Percentiles rank a stretch among this genome's conserved stretches.
phyloP scores from a whole-genome alignment of 257 asterid genomes.

The Nicotiana tabacum region DNA sequence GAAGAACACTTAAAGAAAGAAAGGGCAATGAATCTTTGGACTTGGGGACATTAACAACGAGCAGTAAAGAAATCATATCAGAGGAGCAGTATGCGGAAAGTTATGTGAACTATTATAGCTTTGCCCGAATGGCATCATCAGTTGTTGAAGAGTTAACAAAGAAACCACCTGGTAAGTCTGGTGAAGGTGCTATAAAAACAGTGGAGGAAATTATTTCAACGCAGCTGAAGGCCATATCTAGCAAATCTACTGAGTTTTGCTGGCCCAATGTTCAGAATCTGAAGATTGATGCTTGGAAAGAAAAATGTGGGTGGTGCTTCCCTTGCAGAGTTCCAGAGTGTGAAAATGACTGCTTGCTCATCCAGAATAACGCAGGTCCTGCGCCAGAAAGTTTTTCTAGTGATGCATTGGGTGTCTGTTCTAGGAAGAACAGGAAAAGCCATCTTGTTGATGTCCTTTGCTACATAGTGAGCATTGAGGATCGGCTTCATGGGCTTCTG shows the following conservation, averaged over 20 bases:
- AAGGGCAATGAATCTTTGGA: slow-evolving; percentile 24
- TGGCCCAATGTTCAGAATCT: slow-evolving; percentile 55
- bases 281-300: slow-evolving; percentile 44
- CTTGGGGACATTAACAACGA: slow-evolving; percentile 13
- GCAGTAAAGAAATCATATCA: slow-evolving; percentile 15
- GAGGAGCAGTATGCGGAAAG: slow-evolving; percentile 25
- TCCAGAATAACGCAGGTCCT: slow-evolving; percentile 44
- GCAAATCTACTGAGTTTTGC: slow-evolving; percentile 48
- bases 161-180: slow-evolving; percentile 46
- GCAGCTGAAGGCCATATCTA: slow-evolving; percentile 67
- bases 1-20: slow-evolving; percentile 28
- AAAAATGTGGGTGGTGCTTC: slow-evolving; percentile 94
- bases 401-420: slow-evolving; percentile 46
- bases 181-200: slow-evolving; percentile 42
- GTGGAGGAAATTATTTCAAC: slow-evolving; percentile 51
- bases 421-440: slow-evolving; percentile 37
- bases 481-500: slow-evolving; percentile 81
- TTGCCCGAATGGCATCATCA: slow-evolving; percentile 61
- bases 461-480: slow-evolving; percentile 66
- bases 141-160: slow-evolving; percentile 43
- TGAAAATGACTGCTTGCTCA: slow-evolving; percentile 67
- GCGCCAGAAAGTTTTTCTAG: slow-evolving; percentile 43
- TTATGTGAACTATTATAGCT: slow-evolving; percentile 66
- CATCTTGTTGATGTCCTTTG: slow-evolving; percentile 76
- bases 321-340: slow-evolving; percentile 65